These are phyloP conservation scores for Aleurites moluccanus DNA, from an alignment of 441 rosid genomes.

Conservation along the genomic window DNA sequence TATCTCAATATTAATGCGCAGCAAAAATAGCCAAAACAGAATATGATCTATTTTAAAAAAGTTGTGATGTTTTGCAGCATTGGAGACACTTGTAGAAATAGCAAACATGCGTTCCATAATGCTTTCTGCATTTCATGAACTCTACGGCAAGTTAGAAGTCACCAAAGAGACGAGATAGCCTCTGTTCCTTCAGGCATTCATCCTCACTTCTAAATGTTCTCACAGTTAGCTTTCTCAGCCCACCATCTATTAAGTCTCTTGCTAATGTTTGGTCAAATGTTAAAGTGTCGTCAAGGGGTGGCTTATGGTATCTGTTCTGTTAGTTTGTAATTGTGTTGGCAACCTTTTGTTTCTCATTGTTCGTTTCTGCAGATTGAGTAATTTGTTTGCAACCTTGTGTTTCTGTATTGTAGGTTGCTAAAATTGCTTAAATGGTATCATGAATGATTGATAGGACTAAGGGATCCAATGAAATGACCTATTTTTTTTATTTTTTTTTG, in stretches of 20 bases:
- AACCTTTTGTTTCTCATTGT: background rate
- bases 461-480: no score
- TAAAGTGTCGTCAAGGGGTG: background rate
- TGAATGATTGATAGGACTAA: no score
- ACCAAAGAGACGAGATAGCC: constrained; percentile 21
- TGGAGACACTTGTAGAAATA: constrained; percentile 75
- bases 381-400: background rate
- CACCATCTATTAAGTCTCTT: background rate
- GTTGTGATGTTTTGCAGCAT: constrained; percentile 43
- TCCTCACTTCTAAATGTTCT: background rate
- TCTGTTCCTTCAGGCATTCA: constrained; percentile 24
- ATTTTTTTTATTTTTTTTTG: no score
- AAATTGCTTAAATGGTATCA: no score
- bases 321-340: background rate
- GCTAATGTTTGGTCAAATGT: background rate
- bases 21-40: constrained; percentile 4
- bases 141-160: constrained; percentile 38
- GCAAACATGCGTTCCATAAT: constrained; percentile 70
- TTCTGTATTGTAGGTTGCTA: background rate
- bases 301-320: background rate
- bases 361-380: background rate
- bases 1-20: constrained; percentile 14
- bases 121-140: constrained; percentile 49
- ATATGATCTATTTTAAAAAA: background rate
- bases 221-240: background rate